phyloP scores from a whole-genome alignment of 139 green algal species.

The Chlorella sorokiniana region DNA sequence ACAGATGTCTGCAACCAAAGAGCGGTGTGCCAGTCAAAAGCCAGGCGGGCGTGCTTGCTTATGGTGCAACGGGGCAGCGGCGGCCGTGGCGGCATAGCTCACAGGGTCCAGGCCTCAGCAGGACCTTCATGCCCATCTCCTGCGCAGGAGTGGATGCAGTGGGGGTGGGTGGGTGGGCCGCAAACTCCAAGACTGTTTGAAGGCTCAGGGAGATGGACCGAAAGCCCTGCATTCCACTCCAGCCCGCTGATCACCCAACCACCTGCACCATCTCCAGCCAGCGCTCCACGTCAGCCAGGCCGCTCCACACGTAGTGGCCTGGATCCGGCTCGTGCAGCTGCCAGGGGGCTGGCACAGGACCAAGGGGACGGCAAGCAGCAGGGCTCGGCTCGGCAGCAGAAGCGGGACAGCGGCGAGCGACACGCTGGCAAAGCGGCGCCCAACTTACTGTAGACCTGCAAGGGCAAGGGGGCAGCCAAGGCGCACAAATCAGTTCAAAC shows the following conservation, averaged over 20 bases:
- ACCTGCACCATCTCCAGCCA: slow-evolving; percentile 47
- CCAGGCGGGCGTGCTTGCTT: not conserved
- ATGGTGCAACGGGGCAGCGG: not conserved
- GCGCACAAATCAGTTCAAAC: too few relatives aligned
- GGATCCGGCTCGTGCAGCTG: slow-evolving; percentile 65
- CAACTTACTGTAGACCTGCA: too few relatives aligned
- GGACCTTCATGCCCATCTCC: slow-evolving; percentile 54
- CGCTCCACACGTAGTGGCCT: slow-evolving; percentile 39
- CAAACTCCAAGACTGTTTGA: too few relatives aligned
- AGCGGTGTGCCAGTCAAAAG: not conserved
- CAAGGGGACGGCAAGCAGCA: too few relatives aligned
- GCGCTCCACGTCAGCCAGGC: slow-evolving; percentile 38
- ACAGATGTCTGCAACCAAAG: slow-evolving; percentile 45
- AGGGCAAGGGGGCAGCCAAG: too few relatives aligned
- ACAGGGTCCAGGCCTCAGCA: slow-evolving; percentile 65
- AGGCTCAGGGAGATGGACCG: too few relatives aligned
- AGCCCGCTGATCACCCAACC: too few relatives aligned
- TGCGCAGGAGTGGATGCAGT: not conserved
- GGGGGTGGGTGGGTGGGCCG: not conserved
- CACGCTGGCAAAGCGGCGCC: too few relatives aligned
- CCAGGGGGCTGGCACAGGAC: slow-evolving; percentile 22
- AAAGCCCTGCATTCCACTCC: too few relatives aligned
- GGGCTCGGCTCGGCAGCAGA: too few relatives aligned
- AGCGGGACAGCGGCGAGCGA: too few relatives aligned
- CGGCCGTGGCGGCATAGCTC: slow-evolving; percentile 10